Base-by-base conservation (phyloP, 495 filamentous ascomycete genomes). In the Talaromyces liani region DNA sequence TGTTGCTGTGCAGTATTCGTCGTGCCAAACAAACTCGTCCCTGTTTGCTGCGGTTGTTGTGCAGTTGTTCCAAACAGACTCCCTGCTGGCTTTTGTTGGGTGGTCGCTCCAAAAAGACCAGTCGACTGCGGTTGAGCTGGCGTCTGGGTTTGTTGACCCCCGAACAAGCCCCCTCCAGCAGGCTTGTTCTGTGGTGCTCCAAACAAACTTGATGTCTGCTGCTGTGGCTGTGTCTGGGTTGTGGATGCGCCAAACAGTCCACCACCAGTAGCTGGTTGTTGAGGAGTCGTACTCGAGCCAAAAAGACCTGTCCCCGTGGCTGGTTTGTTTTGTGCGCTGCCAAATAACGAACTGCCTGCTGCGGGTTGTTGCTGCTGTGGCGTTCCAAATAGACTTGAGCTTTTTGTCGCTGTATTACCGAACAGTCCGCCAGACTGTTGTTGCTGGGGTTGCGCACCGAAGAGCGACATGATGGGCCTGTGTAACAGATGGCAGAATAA, bases 61-160 rank as follows among this genome's bases (percentile, higher is more conserved):
- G 51, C 62, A 58, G 39, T 63, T 4, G 72, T 61, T 60, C 75
- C 77, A 65, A 84, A 83, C 20, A 82, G 58, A 54, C 71, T 66
- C 31, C 69, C 71, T 54, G 58, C 62, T 61, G 69, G 67, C 63
- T 58, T 63, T 57, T 71, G 67, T 51, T 70, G 68, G 61, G 66
- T 65, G 39, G 66, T 55, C 34, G 58, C 67, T 34, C 72, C 73
- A 61, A 77, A 67, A 67, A 63, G 33, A 47, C 62, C 39, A 10
- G 16, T 49, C 33, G 63, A 34, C 41, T 60, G 63, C 56, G 61
- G 62, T 31, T 64, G 62, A 14, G 33, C 18, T 47, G 60, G 62
- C 2, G 54, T 51, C 25, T 62, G 60, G 7, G 41, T 54, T 7
- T 51, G 62, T 34, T 59, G 65, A 41, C 34, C 33, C 63, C 61